Evolutionary conservation across 306 rosid genomes (phyloP), one percentile per base, ranked within the genome.

Genomic region (Trifolium fragiferum): DNA sequence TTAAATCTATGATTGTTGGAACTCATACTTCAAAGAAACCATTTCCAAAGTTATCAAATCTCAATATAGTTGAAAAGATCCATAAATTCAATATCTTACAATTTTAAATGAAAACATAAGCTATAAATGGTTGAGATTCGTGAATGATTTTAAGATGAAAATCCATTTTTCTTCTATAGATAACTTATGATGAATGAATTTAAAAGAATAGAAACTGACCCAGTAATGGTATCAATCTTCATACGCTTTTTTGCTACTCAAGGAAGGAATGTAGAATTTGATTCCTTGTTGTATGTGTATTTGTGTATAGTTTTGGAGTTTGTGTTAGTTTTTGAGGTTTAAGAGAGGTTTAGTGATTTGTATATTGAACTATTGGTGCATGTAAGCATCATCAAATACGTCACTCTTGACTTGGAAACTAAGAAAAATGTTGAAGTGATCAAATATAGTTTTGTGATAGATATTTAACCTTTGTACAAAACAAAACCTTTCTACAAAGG

Each of bases 141-240:
- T 13, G 50, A 44, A 44, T 51, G 11, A 16, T 51, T 51, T 8
- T 8, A 16, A 7, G 58, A 51, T 18, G 0, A 51, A 18, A 51
- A 51, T 16, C 23, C 3, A 51, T 18, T 18, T 47, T 47, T 47
- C 58, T 62, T 10, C 14, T 53, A 20, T 47, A 64, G 15, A 51
- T n/a, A 66, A n/a, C 2, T n/a, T 41, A 2, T 20, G 66, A 80
- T 32, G 61, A 67, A 68, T 21, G 70, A 67, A 68, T 21, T 10
- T 3, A 55, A 50, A 49, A 72, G 16, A 63, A 5, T 23, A 78
- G 66, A 32, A 70, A 72, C 86, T 62, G 27, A 84, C 92, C 85
- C 82, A 46, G 72, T 46, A 68, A 70, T 38, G 7, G 18, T 73
- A 19, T 76, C 79, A 64, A 82, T 19, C 87, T 49, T 76, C 89